Conservation (phyloP, 179 eudicot genomes). For the Corrigiola litoralis region DNA sequence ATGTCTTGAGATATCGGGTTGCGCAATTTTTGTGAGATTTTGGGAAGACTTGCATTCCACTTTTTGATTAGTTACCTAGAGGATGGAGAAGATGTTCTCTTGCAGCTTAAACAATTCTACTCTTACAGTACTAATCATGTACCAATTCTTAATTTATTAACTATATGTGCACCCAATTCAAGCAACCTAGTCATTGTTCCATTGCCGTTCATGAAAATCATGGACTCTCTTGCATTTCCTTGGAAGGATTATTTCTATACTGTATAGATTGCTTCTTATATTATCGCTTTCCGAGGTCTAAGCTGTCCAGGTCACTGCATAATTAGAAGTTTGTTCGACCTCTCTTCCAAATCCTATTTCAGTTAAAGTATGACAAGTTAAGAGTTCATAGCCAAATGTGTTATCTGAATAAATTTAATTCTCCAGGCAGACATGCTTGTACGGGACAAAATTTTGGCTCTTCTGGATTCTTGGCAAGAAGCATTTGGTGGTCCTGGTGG, state of each 20-base stretch:
- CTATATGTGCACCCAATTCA: no score
- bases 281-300: no score
- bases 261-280: neutral
- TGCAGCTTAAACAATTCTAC: neutral
- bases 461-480: conserved; percentile 88
- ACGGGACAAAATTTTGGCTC: conserved; percentile 60
- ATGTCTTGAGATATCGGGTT: neutral
- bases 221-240: neutral
- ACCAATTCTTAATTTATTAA: no score
- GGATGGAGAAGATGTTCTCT: neutral
- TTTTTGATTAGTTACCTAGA: conserved; percentile 3
- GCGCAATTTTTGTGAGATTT: neutral
- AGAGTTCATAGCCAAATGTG: neutral
- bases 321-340: no score
- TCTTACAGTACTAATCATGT: no score
- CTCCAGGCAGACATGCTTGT: conserved; percentile 79
- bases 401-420: neutral
- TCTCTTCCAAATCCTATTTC: neutral
- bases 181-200: no score
- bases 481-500: conserved; percentile 93
- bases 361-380: neutral
- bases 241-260: neutral
- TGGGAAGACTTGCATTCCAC: neutral
- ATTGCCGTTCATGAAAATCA: neutral
- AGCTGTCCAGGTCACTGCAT: no score